phyloP scores from a whole-genome alignment of 176 grass and related monocot species.

The Pontederia paniculata region DNA sequence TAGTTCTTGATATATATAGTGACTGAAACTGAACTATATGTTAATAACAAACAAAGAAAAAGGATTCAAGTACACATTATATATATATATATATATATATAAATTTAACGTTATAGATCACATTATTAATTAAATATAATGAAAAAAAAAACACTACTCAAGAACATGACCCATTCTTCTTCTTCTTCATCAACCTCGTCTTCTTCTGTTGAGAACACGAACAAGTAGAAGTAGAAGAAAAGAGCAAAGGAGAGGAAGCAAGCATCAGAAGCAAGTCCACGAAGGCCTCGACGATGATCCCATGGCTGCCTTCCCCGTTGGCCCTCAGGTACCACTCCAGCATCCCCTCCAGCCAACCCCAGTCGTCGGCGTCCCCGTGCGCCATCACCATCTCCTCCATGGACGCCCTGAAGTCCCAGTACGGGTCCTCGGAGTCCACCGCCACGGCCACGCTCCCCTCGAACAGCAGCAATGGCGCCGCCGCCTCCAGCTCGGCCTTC shows the following conservation, averaged over 20 bases:
- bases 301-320: slow-evolving; percentile 1
- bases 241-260: background rate
- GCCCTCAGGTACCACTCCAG: slow-evolving; percentile 8
- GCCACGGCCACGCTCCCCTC: slow-evolving; percentile 5
- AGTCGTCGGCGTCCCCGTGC: background rate
- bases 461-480: background rate
- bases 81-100: no score
- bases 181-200: no score
- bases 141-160: no score
- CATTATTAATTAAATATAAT: no score
- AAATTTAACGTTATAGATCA: no score
- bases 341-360: slow-evolving; percentile 5
- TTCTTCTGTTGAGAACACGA: no score
- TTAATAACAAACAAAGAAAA: no score
- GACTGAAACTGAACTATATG: no score
- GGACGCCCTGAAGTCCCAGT: slow-evolving; percentile 3
- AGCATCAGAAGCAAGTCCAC: slow-evolving; percentile 5
- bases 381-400: slow-evolving; percentile 16
- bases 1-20: no score
- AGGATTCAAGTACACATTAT: no score
- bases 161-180: no score
- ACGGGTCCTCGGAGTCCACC: slow-evolving; percentile 8
- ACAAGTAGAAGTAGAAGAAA: background rate
- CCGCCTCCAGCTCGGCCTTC: background rate
- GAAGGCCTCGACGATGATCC: slow-evolving; percentile 9